Base-by-base conservation (phyloP, 192 early-diverging fungal genomes). In the Backusella luteola region DNA sequence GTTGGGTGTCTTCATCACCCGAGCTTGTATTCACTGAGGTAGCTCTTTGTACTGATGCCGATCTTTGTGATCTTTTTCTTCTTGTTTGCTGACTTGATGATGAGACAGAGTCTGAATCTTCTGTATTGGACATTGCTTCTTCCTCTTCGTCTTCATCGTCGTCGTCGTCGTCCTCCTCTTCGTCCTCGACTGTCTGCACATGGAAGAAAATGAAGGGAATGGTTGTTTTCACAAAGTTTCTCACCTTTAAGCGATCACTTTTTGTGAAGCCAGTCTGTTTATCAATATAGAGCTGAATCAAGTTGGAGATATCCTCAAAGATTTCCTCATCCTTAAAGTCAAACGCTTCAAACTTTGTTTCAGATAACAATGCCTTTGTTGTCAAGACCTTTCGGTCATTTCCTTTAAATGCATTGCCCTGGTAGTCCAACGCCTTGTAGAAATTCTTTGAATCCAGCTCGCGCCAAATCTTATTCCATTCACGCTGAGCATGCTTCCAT, bases 381-480 rank as follows among this genome's bases (percentile, higher is more conserved):
- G 89, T 87, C 34, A 93, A 89, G 17, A 79, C 87, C 68, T 94
- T 94, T 71, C 92, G 90, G 83, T 99, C 98, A 15, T 88, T 85
- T 1, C 87, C 78, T 79, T 97, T 98, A 84, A 98, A 96, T 6
- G 88, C 89, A 67, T 94, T 88, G 3, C 96, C 95, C 80, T 97
- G 95, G 83, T 98, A 93, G 82, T 99, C 98, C 66, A 99, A 85
- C 6, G 97, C 90, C 67, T 94, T 93, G 82, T 93, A 94, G 83
- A 91, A 98, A 87, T 97, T 98, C 76, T 95, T 95, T 36, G 89
- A 76, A 36, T 99, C 96, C 39, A 90, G 85, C 71, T 99, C 97
- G 17, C 95, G 91, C 98, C 98, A 99, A 26, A 97, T 90, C 83
- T 97, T 96, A 85, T 95, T 94, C 90, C 91, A 96, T 76, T 97